A percentile compares a stretch with the other conserved stretches of the same genome.
phyloP scores from a whole-genome alignment of 495 filamentous ascomycete species.

The Talaromyces wortmannii region DNA sequence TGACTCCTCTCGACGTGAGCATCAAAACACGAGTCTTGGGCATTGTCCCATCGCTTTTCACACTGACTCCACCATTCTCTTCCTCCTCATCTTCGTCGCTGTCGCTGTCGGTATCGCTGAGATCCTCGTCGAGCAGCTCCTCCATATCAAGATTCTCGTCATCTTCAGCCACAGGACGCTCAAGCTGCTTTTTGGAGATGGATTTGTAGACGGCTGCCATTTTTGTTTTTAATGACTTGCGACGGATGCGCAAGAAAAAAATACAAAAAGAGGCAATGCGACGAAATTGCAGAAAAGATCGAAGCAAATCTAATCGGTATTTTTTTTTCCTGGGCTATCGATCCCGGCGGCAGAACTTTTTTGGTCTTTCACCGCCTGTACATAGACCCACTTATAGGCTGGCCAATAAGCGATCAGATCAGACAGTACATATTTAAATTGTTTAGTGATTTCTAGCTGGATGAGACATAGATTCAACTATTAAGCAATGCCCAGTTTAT shows the following conservation, averaged over 20 bases:
- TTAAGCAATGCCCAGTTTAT: too few relatives aligned
- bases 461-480: too few relatives aligned
- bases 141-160: conserved; percentile 35
- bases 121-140: conserved; percentile 28
- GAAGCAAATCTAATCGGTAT: conserved; percentile 10
- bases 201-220: conserved; percentile 97
- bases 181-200: conserved; percentile 57
- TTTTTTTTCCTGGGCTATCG: conserved; percentile 2
- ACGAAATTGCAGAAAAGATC: neutral
- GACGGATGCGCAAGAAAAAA: neutral
- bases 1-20: conserved; percentile 82
- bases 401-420: neutral
- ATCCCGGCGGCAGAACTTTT: neutral
- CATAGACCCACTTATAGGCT: neutral
- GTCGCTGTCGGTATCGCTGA: conserved; percentile 36
- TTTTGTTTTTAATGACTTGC: conserved; percentile 15
- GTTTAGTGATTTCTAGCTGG: too few relatives aligned
- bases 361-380: neutral
- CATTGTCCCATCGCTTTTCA: conserved; percentile 36
- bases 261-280: neutral
- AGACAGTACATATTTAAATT: too few relatives aligned
- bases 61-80: conserved; percentile 21
- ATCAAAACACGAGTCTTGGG: conserved; percentile 73
- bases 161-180: conserved; percentile 21
- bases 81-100: conserved; percentile 38